These are phyloP conservation scores for Rhodomyrtus psidioides DNA, from an alignment of 441 rosid genomes.

Conservation along the genomic window DNA sequence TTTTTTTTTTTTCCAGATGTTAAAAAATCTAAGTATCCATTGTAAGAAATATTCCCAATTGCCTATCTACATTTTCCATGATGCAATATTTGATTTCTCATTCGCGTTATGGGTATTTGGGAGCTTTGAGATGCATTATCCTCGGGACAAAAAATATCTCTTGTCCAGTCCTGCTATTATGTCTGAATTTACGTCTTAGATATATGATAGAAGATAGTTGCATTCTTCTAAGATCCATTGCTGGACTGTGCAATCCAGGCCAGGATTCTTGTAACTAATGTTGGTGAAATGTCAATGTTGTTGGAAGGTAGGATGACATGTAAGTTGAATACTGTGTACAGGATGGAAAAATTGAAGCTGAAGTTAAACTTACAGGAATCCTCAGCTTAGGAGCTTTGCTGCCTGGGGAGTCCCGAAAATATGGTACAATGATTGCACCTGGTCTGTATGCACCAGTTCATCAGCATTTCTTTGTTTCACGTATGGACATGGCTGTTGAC, in stretches of 20 bases:
- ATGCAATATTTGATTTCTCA: background rate
- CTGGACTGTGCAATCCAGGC: background rate
- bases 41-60: background rate
- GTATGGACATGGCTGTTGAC: slow-evolving; percentile 86
- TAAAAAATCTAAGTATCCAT: background rate
- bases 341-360: slow-evolving; percentile 93
- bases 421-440: slow-evolving; percentile 83
- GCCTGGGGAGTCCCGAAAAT: slow-evolving; percentile 77
- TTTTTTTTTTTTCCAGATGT: background rate
- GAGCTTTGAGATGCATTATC: background rate
- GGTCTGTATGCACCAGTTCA: slow-evolving; percentile 85
- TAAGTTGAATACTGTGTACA: slow-evolving; percentile 15
- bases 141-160: background rate
- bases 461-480: slow-evolving; percentile 87
- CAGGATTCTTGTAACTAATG: background rate
- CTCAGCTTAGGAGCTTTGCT: slow-evolving; percentile 84
- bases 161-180: background rate
- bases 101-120: background rate
- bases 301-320: slow-evolving; percentile 1
- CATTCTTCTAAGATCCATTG: too few species aligned
- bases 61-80: background rate
- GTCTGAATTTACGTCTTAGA: background rate
- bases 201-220: background rate
- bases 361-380: slow-evolving; percentile 78
- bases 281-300: background rate